Evolutionary conservation across 768 basidiomycete species (phyloP).

Genomic region (Suillus subluteus): DNA sequence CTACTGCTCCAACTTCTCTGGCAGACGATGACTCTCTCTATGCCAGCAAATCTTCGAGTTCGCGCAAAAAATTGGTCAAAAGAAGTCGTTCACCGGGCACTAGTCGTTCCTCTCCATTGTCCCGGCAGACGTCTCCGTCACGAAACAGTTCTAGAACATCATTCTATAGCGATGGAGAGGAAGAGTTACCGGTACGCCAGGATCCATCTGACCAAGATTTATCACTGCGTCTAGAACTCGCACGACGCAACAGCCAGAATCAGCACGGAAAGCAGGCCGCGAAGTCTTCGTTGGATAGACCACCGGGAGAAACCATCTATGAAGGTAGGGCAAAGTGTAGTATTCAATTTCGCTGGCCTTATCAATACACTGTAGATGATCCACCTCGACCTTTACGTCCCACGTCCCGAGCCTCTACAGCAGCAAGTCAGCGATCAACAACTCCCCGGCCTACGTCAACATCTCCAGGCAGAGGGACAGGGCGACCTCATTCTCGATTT

Average conservation of each 20-base stretch:
- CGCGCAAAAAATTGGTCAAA: slow-evolving; percentile 51
- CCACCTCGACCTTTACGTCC: slow-evolving; percentile 59
- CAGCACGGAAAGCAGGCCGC: slow-evolving; percentile 56
- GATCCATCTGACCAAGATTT: slow-evolving; percentile 80
- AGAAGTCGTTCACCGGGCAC: slow-evolving; percentile 47
- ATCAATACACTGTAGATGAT: slow-evolving; percentile 48
- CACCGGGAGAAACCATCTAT: slow-evolving; percentile 71
- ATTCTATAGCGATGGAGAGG: slow-evolving; percentile 47
- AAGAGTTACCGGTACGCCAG: slow-evolving; percentile 44
- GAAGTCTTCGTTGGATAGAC: slow-evolving; percentile 45
- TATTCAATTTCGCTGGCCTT: slow-evolving; percentile 7
- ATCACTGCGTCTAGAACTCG: slow-evolving; percentile 76
- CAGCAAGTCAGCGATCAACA: slow-evolving; percentile 45
- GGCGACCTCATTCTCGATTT: slow-evolving; percentile 54
- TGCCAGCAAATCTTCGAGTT: slow-evolving; percentile 45
- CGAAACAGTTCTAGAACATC: slow-evolving; percentile 41
- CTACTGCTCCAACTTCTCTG: slow-evolving; percentile 64
- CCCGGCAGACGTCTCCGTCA: slow-evolving; percentile 42
- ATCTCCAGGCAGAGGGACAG: slow-evolving; percentile 40
- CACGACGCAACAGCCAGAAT: slow-evolving; percentile 81
- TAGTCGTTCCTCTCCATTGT: slow-evolving; percentile 39
- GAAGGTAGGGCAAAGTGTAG: slow-evolving; percentile 57
- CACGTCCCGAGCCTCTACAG: slow-evolving; percentile 52
- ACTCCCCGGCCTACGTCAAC: slow-evolving; percentile 51
- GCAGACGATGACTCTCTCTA: slow-evolving; percentile 65